Conservation (phyloP, 768 basidiomycete species). For the Auriscalpium vulgare region DNA sequence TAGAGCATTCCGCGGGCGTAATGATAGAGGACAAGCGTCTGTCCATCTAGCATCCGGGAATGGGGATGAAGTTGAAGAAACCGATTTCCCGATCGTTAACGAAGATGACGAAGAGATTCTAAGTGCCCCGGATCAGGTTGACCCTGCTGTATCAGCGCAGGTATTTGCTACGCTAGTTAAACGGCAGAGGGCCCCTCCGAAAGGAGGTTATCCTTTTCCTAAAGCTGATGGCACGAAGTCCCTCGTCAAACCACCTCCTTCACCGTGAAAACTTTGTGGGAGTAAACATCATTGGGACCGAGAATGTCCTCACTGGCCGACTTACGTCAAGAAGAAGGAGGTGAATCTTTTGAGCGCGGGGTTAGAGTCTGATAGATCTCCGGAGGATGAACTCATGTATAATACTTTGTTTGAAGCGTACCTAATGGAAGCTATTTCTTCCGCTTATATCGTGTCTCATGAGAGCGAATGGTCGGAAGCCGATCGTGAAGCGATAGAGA, state of each 20-base stretch:
- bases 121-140: no score
- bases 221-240: not conserved
- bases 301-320: conserved; percentile 23
- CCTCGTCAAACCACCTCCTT: not conserved
- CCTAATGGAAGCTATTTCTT: not conserved
- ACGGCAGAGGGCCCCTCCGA: not conserved
- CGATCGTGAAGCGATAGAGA: no score
- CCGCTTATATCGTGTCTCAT: not conserved
- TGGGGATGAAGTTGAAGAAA: no score
- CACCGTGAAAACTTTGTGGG: conserved; percentile 17
- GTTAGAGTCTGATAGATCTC: conserved; percentile 15
- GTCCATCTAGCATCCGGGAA: no score
- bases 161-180: no score
- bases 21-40: no score
- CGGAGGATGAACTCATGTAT: conserved; percentile 25
- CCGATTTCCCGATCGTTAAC: no score
- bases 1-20: no score
- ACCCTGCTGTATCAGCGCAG: no score
- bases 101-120: no score
- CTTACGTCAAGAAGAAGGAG: conserved; percentile 10
- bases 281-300: conserved; percentile 28
- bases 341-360: conserved; percentile 11
- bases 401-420: conserved; percentile 6
- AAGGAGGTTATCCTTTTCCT: not conserved
- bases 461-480: no score